phyloP scores from a whole-genome alignment of 2,329 filamentous ascomycete species.

The Diaporthe sp. region DNA sequence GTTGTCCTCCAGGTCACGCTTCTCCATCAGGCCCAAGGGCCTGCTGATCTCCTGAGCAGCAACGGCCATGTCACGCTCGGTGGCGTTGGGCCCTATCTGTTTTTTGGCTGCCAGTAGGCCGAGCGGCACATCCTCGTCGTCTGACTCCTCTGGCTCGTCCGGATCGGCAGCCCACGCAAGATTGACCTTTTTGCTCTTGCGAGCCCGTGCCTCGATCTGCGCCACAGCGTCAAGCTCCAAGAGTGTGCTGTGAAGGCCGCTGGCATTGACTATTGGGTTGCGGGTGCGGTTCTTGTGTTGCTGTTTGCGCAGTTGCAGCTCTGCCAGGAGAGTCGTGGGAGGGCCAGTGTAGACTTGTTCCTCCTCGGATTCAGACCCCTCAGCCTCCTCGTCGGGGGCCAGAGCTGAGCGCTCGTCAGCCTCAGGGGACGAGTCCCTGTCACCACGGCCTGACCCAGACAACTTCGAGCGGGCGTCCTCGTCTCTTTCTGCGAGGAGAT shows the following conservation, averaged over 20 bases:
- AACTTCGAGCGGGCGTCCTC: conserved; percentile 42
- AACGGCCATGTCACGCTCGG: conserved; percentile 57
- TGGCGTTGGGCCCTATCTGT: conserved; percentile 57
- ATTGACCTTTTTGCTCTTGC: conserved; percentile 82
- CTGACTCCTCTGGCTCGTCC: conserved; percentile 65
- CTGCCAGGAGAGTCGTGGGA: conserved; percentile 92
- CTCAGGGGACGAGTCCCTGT: conserved; percentile 41
- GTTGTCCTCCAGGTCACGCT: conserved; percentile 89
- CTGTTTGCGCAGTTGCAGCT: conserved; percentile 90
- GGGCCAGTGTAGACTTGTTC: conserved; percentile 73
- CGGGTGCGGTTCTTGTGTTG: conserved; percentile 86
- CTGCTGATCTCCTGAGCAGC: conserved; percentile 70
- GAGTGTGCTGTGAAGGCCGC: conserved; percentile 89
- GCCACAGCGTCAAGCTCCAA: conserved; percentile 92
- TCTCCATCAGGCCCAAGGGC: conserved; percentile 83
- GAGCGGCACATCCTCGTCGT: conserved; percentile 92
- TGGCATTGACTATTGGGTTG: conserved; percentile 71
- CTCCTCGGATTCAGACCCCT: conserved; percentile 54
- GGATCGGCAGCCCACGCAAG: conserved; percentile 81
- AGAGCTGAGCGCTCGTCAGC: conserved; percentile 43
- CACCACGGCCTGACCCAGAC: conserved; percentile 36
- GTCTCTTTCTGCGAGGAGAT: conserved; percentile 39
- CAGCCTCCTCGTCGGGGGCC: conserved; percentile 49
- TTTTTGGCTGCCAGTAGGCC: conserved; percentile 81
- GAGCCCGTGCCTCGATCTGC: conserved; percentile 82